Evolutionary conservation across 768 basidiomycete species (phyloP).

Genomic region (Neoboletus subvelutipes): DNA sequence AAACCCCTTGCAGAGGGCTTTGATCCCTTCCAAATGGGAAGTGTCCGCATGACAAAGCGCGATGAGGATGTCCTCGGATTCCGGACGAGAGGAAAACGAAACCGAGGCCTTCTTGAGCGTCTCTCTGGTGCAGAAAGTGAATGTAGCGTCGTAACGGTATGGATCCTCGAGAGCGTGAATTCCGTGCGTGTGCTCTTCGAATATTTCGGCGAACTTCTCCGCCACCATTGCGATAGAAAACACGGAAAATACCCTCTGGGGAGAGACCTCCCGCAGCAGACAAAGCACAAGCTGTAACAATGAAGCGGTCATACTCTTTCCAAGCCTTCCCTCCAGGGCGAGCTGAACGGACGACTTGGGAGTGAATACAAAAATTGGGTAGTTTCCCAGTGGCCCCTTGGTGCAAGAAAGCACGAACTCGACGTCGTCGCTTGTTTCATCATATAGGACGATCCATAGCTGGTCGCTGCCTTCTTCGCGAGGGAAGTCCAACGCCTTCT

Average conservation of each 20-base stretch:
- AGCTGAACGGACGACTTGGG: conserved; percentile 43
- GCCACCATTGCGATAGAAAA: conserved; percentile 56
- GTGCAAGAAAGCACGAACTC: conserved; percentile 60
- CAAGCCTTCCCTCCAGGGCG: conserved; percentile 9
- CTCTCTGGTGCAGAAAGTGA: conserved; percentile 51
- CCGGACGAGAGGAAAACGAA: not conserved
- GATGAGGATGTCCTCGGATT: conserved; percentile 20
- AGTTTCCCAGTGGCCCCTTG: conserved; percentile 50
- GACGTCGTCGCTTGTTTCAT: conserved; percentile 10
- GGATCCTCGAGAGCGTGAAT: conserved; percentile 35
- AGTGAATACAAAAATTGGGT: conserved; percentile 67
- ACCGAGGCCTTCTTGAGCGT: conserved; percentile 33
- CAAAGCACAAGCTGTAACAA: conserved; percentile 42
- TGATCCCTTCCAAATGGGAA: conserved; percentile 37
- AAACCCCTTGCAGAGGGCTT: conserved; percentile 54
- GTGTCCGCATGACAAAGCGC: conserved; percentile 34
- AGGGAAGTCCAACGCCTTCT: conserved; percentile 21
- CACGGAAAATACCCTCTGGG: conserved; percentile 58
- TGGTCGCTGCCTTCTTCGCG: conserved; percentile 9
- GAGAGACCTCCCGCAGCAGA: conserved; percentile 37
- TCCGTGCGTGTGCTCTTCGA: conserved; percentile 35
- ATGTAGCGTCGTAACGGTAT: conserved; percentile 65
- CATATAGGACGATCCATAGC: conserved; percentile 34
- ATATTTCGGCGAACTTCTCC: conserved; percentile 44
- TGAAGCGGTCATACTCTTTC: conserved; percentile 36